These are phyloP conservation scores for Phytophthora pinifolia DNA, from an alignment of 352 stramenopile species.

Conservation along the genomic window DNA sequence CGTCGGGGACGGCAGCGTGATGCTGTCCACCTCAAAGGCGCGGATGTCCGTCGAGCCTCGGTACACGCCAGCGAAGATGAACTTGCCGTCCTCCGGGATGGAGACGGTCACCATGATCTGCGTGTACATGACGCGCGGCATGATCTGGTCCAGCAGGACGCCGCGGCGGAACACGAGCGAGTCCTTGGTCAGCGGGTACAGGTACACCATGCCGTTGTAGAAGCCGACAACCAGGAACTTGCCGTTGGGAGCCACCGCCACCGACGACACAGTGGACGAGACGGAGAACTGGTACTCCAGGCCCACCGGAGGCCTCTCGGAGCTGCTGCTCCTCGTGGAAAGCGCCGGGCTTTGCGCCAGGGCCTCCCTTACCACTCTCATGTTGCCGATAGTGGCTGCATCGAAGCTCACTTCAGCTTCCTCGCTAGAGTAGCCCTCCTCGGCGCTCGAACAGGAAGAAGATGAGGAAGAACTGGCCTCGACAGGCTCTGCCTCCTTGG, in stretches of 20 bases:
- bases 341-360: slow-evolving; percentile 41
- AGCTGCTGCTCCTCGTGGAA: slow-evolving; percentile 43
- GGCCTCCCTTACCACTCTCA: slow-evolving; percentile 52
- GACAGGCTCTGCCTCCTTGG: slow-evolving; percentile 11
- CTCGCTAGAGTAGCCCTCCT: slow-evolving; percentile 45
- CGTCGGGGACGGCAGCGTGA: slow-evolving; percentile 48
- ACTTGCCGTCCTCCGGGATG: slow-evolving; percentile 75
- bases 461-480: slow-evolving; percentile 20
- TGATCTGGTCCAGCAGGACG: slow-evolving; percentile 81
- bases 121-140: slow-evolving; percentile 79
- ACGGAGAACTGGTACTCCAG: slow-evolving; percentile 69
- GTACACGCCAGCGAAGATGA: slow-evolving; percentile 87
- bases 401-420: slow-evolving; percentile 69
- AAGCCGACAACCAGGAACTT: slow-evolving; percentile 81
- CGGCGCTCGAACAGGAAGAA: slow-evolving; percentile 26
- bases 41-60: slow-evolving; percentile 86
- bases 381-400: slow-evolving; percentile 61
- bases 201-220: slow-evolving; percentile 62
- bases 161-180: slow-evolving; percentile 64
- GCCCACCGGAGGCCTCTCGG: slow-evolving; percentile 32
- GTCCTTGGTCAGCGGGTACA: slow-evolving; percentile 69
- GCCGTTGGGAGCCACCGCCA: slow-evolving; percentile 67
- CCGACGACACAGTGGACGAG: slow-evolving; percentile 72
- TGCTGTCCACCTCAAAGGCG: slow-evolving; percentile 81
- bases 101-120: slow-evolving; percentile 80